These are phyloP conservation scores for Geotrichum macrosporum DNA, from an alignment of 1,139 yeast species.

Conservation along the genomic window DNA sequence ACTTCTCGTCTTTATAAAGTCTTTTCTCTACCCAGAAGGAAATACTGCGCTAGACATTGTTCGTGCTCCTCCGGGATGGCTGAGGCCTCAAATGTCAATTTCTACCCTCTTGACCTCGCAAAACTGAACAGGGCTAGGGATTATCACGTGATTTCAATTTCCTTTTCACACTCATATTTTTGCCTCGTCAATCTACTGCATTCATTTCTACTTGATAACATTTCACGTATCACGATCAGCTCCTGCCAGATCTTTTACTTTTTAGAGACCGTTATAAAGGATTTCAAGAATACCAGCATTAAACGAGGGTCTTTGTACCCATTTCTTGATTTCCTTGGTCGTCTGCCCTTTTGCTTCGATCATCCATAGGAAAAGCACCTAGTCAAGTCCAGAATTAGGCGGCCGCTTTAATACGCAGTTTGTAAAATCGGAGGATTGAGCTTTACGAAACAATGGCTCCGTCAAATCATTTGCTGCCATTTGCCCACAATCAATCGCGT, in stretches of 20 bases:
- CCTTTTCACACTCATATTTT: background rate
- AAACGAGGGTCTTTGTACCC: constrained; percentile 1
- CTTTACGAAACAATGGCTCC: constrained; percentile 3
- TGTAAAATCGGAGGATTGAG: too few species aligned
- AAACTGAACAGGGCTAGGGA: background rate
- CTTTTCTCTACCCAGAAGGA: too few species aligned
- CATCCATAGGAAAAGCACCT: too few species aligned
- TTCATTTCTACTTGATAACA: too few species aligned
- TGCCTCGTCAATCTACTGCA: too few species aligned
- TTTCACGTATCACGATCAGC: background rate
- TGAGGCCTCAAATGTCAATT: too few species aligned
- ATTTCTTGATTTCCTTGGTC: constrained; percentile 14
- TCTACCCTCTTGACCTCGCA: too few species aligned
- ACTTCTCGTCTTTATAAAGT: too few species aligned
- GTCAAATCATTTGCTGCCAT: constrained; percentile 33
- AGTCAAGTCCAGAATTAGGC: too few species aligned
- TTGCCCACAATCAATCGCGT: constrained; percentile 33
- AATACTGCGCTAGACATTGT: too few species aligned
- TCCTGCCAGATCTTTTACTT: background rate
- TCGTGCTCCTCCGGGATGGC: too few species aligned
- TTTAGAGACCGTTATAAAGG: background rate
- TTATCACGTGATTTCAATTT: background rate
- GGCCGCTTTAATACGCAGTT: too few species aligned
- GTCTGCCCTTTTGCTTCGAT: background rate
- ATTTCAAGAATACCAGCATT: background rate